Evolutionary conservation across 2,329 filamentous ascomycete species (phyloP), one percentile per base, ranked within the genome.

Genomic region (Aspergillus neotritici): DNA sequence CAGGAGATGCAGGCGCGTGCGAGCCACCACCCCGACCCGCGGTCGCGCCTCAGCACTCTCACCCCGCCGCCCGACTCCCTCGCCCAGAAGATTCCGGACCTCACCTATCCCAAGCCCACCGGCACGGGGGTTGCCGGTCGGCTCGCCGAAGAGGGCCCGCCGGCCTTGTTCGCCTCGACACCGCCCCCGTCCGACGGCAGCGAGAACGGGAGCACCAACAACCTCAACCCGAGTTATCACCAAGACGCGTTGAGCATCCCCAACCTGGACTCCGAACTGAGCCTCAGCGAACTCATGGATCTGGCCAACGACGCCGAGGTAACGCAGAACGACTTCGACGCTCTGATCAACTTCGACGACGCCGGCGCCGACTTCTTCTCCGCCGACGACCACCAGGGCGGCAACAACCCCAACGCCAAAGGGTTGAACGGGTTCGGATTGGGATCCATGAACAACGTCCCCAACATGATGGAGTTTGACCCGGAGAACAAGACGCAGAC

Each of bases 291-390:
- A 37, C 56, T 70, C 28, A 70, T 69, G 61, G 66, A 68, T 45
- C 50, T 71, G 17, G 68, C 68, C 21, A 69, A 70, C 38, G 67
- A 69, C 37, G 67, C 64, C 5, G 67, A 71, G 44, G 67, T 69
- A 15, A 70, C 63, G 2, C 65, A 70, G 41, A 68, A 70, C 39
- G 69, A 72, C 42, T 68, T 73, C 21, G 70, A 73, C 42, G 66
- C 68, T 0, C 48, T 72, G 41, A 69, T 73, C 49, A 71, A 72
- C 44, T 67, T 72, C 38, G 70, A 73, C 33, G 69, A 71, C 37
- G 60, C 61, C 2, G 55, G 57, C 1, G 60, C 54, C 13, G 66
- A 69, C 13, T 51, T 66, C 25, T 65, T 69, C 32, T 46, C 56
- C 0, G 56, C 60, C 5, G 63, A 69, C 6, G 54, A 60, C 9